phyloP scores from a whole-genome alignment of 169 alveolate genomes.

The Plasmodium vinckei region DNA sequence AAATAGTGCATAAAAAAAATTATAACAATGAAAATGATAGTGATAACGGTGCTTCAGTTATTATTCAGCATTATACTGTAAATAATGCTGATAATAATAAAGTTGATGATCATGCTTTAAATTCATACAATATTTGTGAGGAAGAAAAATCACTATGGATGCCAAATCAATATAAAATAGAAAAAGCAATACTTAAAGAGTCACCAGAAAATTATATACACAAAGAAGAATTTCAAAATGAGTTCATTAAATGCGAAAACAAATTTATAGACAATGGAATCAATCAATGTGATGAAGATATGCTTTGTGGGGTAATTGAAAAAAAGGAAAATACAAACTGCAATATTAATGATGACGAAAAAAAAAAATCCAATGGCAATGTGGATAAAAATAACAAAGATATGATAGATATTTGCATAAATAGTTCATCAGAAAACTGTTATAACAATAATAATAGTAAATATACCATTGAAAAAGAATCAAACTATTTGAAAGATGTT shows the following conservation, averaged over 20 bases:
- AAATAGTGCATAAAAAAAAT: neutral
- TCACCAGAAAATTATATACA: neutral
- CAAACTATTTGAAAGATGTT: no score
- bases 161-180: conserved; percentile 2
- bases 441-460: no score
- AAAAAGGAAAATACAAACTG: neutral
- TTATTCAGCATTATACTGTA: neutral
- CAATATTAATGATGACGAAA: neutral
- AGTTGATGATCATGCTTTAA: neutral
- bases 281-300: no score
- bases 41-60: neutral
- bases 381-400: no score
- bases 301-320: neutral
- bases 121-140: neutral
- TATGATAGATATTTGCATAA: no score
- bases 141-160: conserved; percentile 54
- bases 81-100: neutral
- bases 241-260: no score
- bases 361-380: neutral
- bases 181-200: neutral
- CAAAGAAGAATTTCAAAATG: neutral
- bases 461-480: no score
- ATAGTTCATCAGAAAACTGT: no score
- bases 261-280: no score
- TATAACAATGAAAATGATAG: neutral